These are phyloP conservation scores for Aureobasidium sp. DNA, from an alignment of 2,329 filamentous ascomycete species.

Conservation along the genomic window DNA sequence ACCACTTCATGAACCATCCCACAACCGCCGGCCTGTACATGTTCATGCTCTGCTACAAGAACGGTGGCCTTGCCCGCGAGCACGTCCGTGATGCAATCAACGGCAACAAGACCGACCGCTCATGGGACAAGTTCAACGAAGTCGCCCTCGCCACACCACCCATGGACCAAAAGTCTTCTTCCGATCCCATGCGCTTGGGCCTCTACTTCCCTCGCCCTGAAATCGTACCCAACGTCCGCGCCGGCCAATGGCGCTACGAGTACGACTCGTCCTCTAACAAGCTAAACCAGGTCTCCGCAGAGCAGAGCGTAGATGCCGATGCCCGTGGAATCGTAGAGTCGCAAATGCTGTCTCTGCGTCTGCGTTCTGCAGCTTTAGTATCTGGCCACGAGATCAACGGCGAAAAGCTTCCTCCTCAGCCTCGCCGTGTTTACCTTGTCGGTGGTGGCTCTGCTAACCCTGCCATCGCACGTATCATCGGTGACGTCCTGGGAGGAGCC, in stretches of 20 bases:
- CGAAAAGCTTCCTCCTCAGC: conserved; percentile 64
- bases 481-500: conserved; percentile 76
- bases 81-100: conserved; percentile 77
- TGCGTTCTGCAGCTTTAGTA: conserved; percentile 74
- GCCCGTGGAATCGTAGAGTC: conserved; percentile 84
- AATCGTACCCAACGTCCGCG: conserved; percentile 83
- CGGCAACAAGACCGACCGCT: conserved; percentile 35
- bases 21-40: conserved; percentile 87
- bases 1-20: conserved; percentile 98
- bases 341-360: conserved; percentile 84
- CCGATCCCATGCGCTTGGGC: conserved; percentile 67
- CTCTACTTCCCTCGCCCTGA: conserved; percentile 95
- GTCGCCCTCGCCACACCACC: conserved; percentile 59
- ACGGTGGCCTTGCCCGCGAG: conserved; percentile 87
- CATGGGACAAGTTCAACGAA: conserved; percentile 76
- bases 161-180: conserved; percentile 51
- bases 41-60: conserved; percentile 99
- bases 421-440: conserved; percentile 84
- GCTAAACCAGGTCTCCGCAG: conserved; percentile 30
- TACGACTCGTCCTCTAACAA: conserved; percentile 42
- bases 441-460: conserved; percentile 86
- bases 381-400: conserved; percentile 33
- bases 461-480: conserved; percentile 76
- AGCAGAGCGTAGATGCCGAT: conserved; percentile 56
- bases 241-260: conserved; percentile 80